These are phyloP conservation scores for Stellera chamaejasme DNA, from an alignment of 345 rosid species.

Conservation along the genomic window DNA sequence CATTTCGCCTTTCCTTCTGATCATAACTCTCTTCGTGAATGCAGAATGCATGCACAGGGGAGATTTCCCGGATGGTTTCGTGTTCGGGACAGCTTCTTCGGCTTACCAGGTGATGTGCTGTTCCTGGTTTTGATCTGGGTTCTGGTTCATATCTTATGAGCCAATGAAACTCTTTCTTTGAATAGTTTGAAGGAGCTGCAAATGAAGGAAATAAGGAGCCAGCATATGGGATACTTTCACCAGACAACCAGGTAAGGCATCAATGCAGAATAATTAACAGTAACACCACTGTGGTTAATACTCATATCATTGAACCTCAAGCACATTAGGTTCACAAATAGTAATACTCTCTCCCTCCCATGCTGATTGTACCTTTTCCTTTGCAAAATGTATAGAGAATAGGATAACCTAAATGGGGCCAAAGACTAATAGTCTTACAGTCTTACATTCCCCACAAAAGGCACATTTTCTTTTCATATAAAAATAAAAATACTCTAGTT, in stretches of 20 bases:
- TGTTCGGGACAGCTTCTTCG: slow-evolving; percentile 87
- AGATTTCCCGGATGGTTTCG: slow-evolving; percentile 69
- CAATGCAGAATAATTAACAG: neutral
- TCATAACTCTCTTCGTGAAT: neutral
- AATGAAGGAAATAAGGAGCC: slow-evolving; percentile 77
- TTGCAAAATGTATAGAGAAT: no score
- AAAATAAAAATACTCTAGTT: no score
- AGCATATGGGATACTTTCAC: slow-evolving; percentile 92
- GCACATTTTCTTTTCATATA: no score
- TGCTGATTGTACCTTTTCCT: no score
- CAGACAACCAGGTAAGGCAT: slow-evolving; percentile 50
- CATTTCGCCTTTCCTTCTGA: neutral
- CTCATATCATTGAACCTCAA: no score
- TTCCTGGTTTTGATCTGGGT: neutral
- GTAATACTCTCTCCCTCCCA: no score
- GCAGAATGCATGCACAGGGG: slow-evolving; percentile 51
- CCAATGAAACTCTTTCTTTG: neutral
- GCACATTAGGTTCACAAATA: no score
- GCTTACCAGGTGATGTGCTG: slow-evolving; percentile 65
- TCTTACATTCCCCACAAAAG: no score
- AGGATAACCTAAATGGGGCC: no score
- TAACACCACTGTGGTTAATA: no score
- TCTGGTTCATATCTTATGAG: neutral
- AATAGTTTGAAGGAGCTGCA: slow-evolving; percentile 85
- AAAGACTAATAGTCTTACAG: no score